Evolutionary conservation across 495 filamentous ascomycete genomes (phyloP), one percentile per base, ranked within the genome.

Genomic region (Chaetomium cochliodes): DNA sequence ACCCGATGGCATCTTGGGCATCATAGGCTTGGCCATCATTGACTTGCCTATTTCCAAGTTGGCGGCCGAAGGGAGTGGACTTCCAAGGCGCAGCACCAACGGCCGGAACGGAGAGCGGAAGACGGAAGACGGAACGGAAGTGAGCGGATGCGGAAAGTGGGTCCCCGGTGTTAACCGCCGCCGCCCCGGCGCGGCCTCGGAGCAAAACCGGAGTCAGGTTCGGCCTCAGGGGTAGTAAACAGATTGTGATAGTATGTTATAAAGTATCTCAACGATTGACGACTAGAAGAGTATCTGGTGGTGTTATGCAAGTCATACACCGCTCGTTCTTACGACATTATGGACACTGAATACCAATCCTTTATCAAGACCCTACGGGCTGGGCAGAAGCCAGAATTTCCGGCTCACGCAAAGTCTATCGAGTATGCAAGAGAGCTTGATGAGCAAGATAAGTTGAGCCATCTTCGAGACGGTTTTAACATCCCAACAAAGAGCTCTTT

Each of bases 401-500:
- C 66, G 25, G 11, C 62, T 6, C 51, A 68, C 2, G 62, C 72
- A 7, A 65, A 55, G 7, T 62, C 64, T 0, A 30, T 69, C 5
- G 59, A 69, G 5, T 74, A 69, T 23, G 70, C 72, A 15, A 30
- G 65, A 41, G 30, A 50, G 5, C 77, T 92, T 20, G 93, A 98
- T 75, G 74, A 74, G 0, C 76, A 85, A 65, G 93, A 97, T 74
- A 73, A 80, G 25, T 82, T 98, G 30, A 73, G 76, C 25, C 74
- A 82, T 26, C 82, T 96, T 41, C 85, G 90, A 30, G 73, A 84
- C 11, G 85, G 96, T 69, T 98, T 97, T 72, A 81, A 89, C 46
- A 90, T 97, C 63, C 94, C 94, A 13, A 88, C 90, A 15, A 91
- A 87, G 74, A 82, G 77, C 5, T 90, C 93, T 60, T 71, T 96